Base-by-base conservation (phyloP, 169 alveolate species). In the Cardiosporidium cionae region DNA sequence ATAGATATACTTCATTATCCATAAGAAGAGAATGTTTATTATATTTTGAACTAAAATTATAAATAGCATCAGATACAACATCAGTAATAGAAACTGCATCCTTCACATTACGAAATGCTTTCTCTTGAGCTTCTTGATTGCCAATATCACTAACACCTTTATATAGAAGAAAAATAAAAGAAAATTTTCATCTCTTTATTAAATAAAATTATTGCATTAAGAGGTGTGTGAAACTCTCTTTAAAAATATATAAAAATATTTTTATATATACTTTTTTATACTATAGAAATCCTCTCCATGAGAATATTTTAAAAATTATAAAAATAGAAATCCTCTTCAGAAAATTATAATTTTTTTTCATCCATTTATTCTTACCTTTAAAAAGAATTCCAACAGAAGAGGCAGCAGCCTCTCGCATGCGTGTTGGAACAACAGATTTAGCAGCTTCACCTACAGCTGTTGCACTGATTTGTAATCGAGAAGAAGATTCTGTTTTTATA, bases 11-110 rank as follows among this genome's bases (percentile, higher is more conserved):
- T 16, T 44, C 58, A 44, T 16, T 16, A 9, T 66, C 32, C 34
- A 66, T 66, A 1, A 66, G 72, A 1, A 66, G 72, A 9, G 72
- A 32, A 16, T 69, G 76, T 16, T 9, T 32, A n/a, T 16, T 44
- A 32, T 69, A 69, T 33, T 69, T 69, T 0, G 69, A 22, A 58
- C 37, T 29, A 36, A 69, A 69, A 37, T 69, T 44, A 58, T 69
- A 69, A 33, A 52, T 52, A 25, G 76, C 76, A 33, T 69, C 76
- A 22, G 71, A 23, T 53, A 69, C 76, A 5, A 69, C 76, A 22
- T 69, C 76, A 16, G 25, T 6, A 64, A 69, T 23, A 37, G n/a
- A 6, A 36, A 68, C 74, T 2, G 74, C 74, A 52, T 68, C 74
- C 32, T 68, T 68, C 9, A 52, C 74, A 28, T 68, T 68, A n/a